Conservation (phyloP, 805 yeast species). For the Candida silvatica region DNA sequence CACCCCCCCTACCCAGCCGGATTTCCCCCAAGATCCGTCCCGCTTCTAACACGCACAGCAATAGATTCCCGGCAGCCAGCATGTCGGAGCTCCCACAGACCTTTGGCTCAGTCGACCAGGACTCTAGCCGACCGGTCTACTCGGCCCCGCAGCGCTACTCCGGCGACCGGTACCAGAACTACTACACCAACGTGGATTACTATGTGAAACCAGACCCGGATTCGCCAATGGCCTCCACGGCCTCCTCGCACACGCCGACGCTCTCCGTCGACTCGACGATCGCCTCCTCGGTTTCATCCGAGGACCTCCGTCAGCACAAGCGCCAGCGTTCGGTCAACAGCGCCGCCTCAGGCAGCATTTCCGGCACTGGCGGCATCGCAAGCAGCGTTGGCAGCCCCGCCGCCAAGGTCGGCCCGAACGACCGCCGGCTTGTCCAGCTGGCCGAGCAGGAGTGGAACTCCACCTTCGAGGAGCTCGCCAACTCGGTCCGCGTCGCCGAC, state of each 20-base stretch:
- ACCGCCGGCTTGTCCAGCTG: not conserved
- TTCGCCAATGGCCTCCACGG: conserved; percentile 5
- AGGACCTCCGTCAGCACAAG: not conserved
- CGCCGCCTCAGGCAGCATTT: not conserved
- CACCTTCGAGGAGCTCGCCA: not conserved
- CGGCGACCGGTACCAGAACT: too few species aligned
- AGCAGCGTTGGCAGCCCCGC: not conserved
- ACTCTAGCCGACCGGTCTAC: too few species aligned
- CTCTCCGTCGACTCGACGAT: conserved; percentile 5
- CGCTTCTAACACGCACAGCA: too few species aligned
- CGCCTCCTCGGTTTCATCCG: conserved; percentile 2
- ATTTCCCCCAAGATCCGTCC: too few species aligned
- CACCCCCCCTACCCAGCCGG: too few species aligned
- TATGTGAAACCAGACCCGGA: too few species aligned
- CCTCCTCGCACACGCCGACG: conserved; percentile 4
- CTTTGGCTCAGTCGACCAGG: too few species aligned
- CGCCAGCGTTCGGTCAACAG: not conserved
- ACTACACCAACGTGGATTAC: too few species aligned
- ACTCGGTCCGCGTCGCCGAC: too few species aligned
- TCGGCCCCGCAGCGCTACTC: too few species aligned
- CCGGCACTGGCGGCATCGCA: not conserved
- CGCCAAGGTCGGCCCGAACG: not conserved
- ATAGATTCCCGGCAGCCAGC: too few species aligned
- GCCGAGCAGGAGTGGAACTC: not conserved
- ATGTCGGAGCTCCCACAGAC: too few species aligned